Evolutionary conservation across 768 basidiomycete species (phyloP).

Genomic region (Calocera cornea): DNA sequence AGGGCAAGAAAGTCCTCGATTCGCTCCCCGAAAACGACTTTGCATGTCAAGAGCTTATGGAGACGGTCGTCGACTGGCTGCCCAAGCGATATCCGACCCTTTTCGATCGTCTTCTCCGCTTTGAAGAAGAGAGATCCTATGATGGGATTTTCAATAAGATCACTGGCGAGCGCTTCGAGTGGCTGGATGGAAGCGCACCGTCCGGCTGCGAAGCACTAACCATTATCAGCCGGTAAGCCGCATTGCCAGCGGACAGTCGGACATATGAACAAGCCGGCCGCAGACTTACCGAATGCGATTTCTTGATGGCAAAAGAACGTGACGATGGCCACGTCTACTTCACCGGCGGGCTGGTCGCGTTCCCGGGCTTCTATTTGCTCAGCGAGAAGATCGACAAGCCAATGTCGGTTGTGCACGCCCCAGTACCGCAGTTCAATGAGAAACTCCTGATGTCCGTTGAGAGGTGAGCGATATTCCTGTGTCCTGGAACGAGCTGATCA

Average conservation of each 20-base stretch:
- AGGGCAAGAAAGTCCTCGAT: conserved; percentile 32
- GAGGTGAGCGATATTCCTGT: conserved; percentile 7
- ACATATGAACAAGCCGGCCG: neutral
- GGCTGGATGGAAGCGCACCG: conserved; percentile 5
- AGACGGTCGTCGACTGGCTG: conserved; percentile 44
- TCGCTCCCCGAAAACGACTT: conserved; percentile 36
- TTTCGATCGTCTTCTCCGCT: conserved; percentile 24
- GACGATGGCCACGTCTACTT: conserved; percentile 28
- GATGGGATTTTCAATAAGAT: conserved; percentile 24
- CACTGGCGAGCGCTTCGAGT: conserved; percentile 17
- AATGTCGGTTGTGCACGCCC: conserved; percentile 19
- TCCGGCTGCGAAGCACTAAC: conserved; percentile 21
- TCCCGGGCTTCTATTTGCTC: conserved; percentile 27
- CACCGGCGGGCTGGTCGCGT: conserved; percentile 25
- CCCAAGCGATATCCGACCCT: conserved; percentile 44
- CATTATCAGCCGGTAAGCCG: conserved; percentile 21
- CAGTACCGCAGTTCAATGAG: conserved; percentile 27
- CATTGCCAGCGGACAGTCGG: neutral
- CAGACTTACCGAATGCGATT: conserved; percentile 27
- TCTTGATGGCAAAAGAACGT: conserved; percentile 26
- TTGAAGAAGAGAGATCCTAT: neutral
- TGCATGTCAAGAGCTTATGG: conserved; percentile 40
- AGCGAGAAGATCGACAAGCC: conserved; percentile 24
- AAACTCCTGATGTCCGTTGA: conserved; percentile 27
- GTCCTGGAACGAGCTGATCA: neutral